phyloP scores from a whole-genome alignment of 2,329 filamentous ascomycete species.

The Teratosphaeria nubilosa region DNA sequence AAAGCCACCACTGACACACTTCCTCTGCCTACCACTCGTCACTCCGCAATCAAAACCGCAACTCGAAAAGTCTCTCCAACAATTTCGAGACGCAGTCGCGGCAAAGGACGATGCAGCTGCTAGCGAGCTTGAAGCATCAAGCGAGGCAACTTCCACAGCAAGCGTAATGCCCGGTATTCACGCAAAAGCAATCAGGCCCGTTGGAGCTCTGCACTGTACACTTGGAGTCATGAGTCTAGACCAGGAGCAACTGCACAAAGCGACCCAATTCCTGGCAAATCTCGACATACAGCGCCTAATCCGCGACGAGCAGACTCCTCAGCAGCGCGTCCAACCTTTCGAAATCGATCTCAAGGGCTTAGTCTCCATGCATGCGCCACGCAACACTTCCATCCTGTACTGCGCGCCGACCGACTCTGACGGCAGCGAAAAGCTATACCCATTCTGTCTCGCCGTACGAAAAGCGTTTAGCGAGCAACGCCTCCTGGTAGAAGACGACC shows the following conservation, averaged over 20 bases:
- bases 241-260: constrained; percentile 40
- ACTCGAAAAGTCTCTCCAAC: constrained; percentile 50
- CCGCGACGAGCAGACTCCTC: not conserved
- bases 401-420: constrained; percentile 45
- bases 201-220: constrained; percentile 76
- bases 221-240: constrained; percentile 74
- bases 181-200: constrained; percentile 57
- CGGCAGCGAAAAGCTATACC: constrained; percentile 38
- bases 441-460: constrained; percentile 50
- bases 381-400: constrained; percentile 55
- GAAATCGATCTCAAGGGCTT: constrained; percentile 31
- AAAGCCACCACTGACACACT: constrained; percentile 54
- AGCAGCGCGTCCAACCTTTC: not conserved
- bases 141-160: not conserved
- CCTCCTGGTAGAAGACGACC: constrained; percentile 47
- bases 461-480: constrained; percentile 45
- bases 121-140: not conserved
- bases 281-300: constrained; percentile 19
- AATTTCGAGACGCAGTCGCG: constrained; percentile 51
- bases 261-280: constrained; percentile 27
- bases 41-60: constrained; percentile 52
- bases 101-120: not conserved
- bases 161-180: constrained; percentile 8
- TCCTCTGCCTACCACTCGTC: constrained; percentile 65
- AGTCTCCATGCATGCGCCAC: constrained; percentile 49